Percentiles rank a stretch among this genome's conserved stretches.
phyloP scores from a whole-genome alignment of 495 filamentous ascomycete genomes.

The Echria macrotheca region DNA sequence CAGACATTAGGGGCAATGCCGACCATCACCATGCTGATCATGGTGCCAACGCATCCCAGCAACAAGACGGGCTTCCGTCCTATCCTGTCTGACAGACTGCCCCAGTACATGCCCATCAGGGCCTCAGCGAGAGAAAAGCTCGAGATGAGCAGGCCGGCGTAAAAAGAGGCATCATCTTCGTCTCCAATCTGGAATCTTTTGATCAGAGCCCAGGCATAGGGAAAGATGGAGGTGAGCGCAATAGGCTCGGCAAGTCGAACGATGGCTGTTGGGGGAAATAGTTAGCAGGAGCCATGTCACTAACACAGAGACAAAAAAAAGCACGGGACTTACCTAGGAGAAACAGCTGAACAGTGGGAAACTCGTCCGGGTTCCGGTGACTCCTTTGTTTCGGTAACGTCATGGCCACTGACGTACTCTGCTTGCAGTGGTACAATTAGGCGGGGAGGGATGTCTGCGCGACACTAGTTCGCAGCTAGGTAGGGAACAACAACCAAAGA shows the following conservation, averaged over 20 bases:
- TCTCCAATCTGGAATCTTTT: conserved; percentile 65
- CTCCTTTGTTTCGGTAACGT: conserved; percentile 35
- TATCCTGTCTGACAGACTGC: conserved; percentile 69
- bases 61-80: conserved; percentile 82
- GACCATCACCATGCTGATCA: conserved; percentile 72
- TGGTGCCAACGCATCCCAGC: conserved; percentile 72
- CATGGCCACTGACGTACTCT: too few species aligned
- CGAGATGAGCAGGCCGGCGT: conserved; percentile 78
- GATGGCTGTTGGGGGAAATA: conserved; percentile 26
- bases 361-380: conserved; percentile 53
- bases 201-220: conserved; percentile 81
- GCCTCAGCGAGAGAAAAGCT: conserved; percentile 78
- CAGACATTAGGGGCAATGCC: conserved; percentile 78
- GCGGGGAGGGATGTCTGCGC: too few species aligned
- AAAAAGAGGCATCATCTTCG: conserved; percentile 69
- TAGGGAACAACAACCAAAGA: too few species aligned
- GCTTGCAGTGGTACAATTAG: too few species aligned
- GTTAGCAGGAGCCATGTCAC: conserved; percentile 1
- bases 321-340: conserved; percentile 55
- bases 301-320: background rate
- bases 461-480: too few species aligned
- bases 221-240: conserved; percentile 80
- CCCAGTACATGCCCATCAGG: conserved; percentile 81
- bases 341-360: conserved; percentile 73
- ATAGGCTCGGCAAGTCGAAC: conserved; percentile 81